Evolutionary conservation across 2,329 filamentous ascomycete genomes (phyloP), one percentile per base, ranked within the genome.

Genomic region (Tolypocladium tropicale): DNA sequence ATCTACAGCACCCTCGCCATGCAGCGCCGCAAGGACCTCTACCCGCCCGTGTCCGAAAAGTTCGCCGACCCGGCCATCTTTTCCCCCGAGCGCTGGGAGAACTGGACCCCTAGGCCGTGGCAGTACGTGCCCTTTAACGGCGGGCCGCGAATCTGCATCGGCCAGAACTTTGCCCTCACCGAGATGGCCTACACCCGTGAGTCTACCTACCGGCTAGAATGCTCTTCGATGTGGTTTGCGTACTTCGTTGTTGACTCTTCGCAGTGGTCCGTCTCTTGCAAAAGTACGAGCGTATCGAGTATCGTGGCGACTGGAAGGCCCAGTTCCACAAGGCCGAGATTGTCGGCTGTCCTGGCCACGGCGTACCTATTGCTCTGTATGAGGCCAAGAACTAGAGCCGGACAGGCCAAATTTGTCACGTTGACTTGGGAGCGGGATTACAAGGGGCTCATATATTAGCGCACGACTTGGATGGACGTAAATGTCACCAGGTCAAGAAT

Each of bases 151-250:
- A 87, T 89, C 65, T 89, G 88, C 70, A 82, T 91, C 57, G 87
- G 88, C 2, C 87, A 93, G 76, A 87, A 93, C 69, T 93, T 91
- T 68, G 89, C 89, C 16, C 72, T 92, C 51, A 90, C 87, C 0
- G 87, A 92, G 75, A 88, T 88, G 75, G 62, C 61, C 11, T 63
- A 60, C 53, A 57, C 54, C 7, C 52, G 63, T 65, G 43, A 58
- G 62, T 53, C 14, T 14, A 25, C 11, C 5, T 4, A 11, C 2
- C 32, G 33, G 32, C 7, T 11, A 18, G n/a, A 2, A 2, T 9
- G 9, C 6, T 9, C 9, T 9, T 52, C 10, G n/a, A 1, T 18
- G 11, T 23, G 18, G 7, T 41, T n/a, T n/a, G n/a, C n/a, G n/a
- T n/a, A n/a, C n/a, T n/a, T 21, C 37, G n/a, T 2, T 28, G n/a